Evolutionary conservation across 352 stramenopile species (phyloP), one percentile per base, ranked within the genome.

Genomic region (Sclerospora graminicola): DNA sequence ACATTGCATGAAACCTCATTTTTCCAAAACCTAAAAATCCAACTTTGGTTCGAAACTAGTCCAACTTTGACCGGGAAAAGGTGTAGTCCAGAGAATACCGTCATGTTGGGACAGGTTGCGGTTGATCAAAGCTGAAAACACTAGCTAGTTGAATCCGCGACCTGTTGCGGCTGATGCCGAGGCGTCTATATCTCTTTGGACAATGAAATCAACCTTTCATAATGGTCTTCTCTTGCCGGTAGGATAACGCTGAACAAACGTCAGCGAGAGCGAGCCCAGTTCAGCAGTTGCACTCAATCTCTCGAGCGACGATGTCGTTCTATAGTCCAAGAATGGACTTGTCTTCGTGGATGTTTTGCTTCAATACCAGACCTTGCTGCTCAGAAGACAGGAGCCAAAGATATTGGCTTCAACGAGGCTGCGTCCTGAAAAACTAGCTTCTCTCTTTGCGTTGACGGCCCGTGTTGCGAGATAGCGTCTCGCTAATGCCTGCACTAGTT

Each of bases 371-470:
- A 35, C 60, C 5, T 48, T 54, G 9, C 10, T 63, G 1, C 27
- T 27, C 5, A 53, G 19, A 15, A 56, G 45, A 11, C 23, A 46
- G 21, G 19, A 45, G 16, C 6, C 20, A 0, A 36, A 45, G n/a
- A 15, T 28, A 9, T 37, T 37, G 41, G 23, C 16, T 7, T 23
- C 50, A 21, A 49, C 31, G n/a, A 41, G 62, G 7, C 56, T 92
- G 19, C 58, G 66, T 5, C 59, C 73, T 8, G 71, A 92, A 45
- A 47, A 90, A 4, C 60, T 68, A 0, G 48, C 72, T 0, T 68
- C 76, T 9, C 23, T 91, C 4, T 93, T 93, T 54, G 61, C 74
- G 1, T 63, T 93, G 1, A 41, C 81, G 83, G 41, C 69, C 88
- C 36, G 68, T 89, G 4, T 29, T 93, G 6, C 50, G 42, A 5